Conservation (phyloP, 805 yeast species). For the Lachancea cidri region DNA sequence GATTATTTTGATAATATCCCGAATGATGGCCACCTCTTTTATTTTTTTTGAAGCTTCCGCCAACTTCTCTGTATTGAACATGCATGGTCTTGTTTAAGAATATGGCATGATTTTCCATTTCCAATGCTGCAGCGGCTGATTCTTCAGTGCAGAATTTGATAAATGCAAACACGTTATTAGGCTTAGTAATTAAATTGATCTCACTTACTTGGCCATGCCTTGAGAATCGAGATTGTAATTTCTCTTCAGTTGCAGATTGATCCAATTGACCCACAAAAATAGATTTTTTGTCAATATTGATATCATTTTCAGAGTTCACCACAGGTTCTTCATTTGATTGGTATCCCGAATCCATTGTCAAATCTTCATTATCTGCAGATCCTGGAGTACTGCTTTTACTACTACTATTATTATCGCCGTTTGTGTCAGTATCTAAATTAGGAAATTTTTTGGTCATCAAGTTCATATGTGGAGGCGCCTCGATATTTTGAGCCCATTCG, state of each 20-base stretch:
- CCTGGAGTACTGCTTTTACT: too few relatives aligned
- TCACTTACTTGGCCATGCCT: constrained; percentile 62
- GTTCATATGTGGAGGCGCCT: constrained; percentile 39
- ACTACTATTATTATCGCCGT: too few relatives aligned
- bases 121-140: constrained; percentile 84
- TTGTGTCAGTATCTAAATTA: background rate
- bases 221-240: constrained; percentile 53
- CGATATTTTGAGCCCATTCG: constrained; percentile 86
- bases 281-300: constrained; percentile 61
- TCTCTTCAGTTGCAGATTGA: constrained; percentile 47
- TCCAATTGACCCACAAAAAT: constrained; percentile 77
- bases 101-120: constrained; percentile 75
- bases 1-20: constrained; percentile 1
- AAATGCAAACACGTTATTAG: constrained; percentile 61
- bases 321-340: background rate
- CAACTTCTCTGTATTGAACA: constrained; percentile 73
- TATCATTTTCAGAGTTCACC: constrained; percentile 1
- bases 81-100: constrained; percentile 72
- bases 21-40: constrained; percentile 1
- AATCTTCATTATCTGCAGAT: too few relatives aligned
- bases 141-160: constrained; percentile 57
- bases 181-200: constrained; percentile 50
- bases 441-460: constrained; percentile 10
- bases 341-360: background rate
- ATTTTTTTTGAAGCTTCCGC: constrained; percentile 14